phyloP scores from a whole-genome alignment of 495 filamentous ascomycete genomes.

The Collariella sp. region DNA sequence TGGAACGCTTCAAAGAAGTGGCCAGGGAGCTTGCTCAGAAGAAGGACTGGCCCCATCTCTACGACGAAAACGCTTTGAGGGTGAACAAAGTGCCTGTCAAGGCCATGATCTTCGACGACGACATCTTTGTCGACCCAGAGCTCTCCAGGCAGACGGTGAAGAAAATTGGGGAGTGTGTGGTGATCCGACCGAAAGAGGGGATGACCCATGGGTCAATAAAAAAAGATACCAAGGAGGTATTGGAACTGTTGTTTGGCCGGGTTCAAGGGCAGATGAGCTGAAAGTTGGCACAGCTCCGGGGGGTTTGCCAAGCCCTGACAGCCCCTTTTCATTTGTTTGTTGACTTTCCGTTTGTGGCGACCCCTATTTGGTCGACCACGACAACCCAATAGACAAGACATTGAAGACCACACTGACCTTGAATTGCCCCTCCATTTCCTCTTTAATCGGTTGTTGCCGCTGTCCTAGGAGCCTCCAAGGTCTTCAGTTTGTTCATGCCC shows the following conservation, averaged over 20 bases:
- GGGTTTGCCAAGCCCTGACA: too few relatives aligned
- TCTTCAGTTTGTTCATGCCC: too few relatives aligned
- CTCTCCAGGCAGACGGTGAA: conserved; percentile 57
- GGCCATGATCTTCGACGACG: conserved; percentile 68
- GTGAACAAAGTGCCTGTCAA: conserved; percentile 74
- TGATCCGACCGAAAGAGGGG: conserved; percentile 64
- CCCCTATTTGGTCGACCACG: not conserved
- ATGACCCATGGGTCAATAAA: conserved; percentile 59
- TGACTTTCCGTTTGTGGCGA: not conserved
- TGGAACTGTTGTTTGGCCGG: conserved; percentile 24
- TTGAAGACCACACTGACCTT: too few relatives aligned
- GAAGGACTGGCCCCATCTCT: conserved; percentile 62
- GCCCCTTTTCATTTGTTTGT: not conserved
- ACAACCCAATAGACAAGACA: not conserved
- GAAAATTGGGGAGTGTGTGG: conserved; percentile 62
- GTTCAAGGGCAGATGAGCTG: too few relatives aligned
- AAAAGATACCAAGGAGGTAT: conserved; percentile 54
- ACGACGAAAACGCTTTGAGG: conserved; percentile 55
- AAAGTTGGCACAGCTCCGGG: too few relatives aligned
- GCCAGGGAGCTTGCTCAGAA: conserved; percentile 58
- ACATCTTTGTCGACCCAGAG: conserved; percentile 83
- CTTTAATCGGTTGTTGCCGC: too few relatives aligned
- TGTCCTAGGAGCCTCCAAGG: too few relatives aligned
- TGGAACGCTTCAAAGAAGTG: conserved; percentile 49
- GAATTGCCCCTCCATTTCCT: not conserved